A percentile compares a stretch with the other conserved stretches of the same genome.
Conservation (phyloP, 2,329 filamentous ascomycete species). For the Paramyrothecium roridum region DNA sequence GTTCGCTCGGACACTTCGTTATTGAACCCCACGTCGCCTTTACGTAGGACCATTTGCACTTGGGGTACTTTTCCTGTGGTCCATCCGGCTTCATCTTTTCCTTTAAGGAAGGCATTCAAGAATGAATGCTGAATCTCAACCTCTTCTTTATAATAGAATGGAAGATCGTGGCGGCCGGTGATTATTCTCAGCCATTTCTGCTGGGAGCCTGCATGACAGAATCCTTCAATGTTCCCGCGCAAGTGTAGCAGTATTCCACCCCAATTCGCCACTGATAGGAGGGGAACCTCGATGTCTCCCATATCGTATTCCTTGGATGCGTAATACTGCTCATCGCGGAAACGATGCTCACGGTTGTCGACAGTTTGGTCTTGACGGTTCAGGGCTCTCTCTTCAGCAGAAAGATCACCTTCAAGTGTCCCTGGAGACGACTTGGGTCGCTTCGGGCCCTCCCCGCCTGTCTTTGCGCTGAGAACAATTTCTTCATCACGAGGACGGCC, state of each 20-base stretch:
- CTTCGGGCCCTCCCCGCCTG: too few relatives aligned
- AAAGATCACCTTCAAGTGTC: slow-evolving; percentile 55
- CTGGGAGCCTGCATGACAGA: slow-evolving; percentile 58
- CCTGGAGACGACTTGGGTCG: too few relatives aligned
- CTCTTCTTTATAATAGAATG: slow-evolving; percentile 69
- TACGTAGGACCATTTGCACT: slow-evolving; percentile 61
- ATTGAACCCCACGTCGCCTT: slow-evolving; percentile 66
- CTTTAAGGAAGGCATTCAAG: slow-evolving; percentile 69
- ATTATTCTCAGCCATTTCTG: slow-evolving; percentile 69
- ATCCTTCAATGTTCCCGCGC: slow-evolving; percentile 67
- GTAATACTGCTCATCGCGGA: slow-evolving; percentile 62
- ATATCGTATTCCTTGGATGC: slow-evolving; percentile 63
- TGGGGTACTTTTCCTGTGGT: slow-evolving; percentile 52
- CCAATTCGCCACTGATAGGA: slow-evolving; percentile 68
- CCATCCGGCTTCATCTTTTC: slow-evolving; percentile 62
- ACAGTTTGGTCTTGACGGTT: slow-evolving; percentile 46
- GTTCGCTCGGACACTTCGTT: slow-evolving; percentile 56
- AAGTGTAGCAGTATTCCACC: slow-evolving; percentile 68
- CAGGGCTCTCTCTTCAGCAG: slow-evolving; percentile 44
- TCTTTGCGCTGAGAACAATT: too few relatives aligned
- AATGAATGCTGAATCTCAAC: slow-evolving; percentile 67
- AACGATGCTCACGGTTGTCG: slow-evolving; percentile 48
- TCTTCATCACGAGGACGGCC: too few relatives aligned
- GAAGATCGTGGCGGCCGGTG: slow-evolving; percentile 67
- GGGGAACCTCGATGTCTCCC: slow-evolving; percentile 63